Conservation (phyloP, 2,329 filamentous ascomycete species). For the Xylariaceae sp. region DNA sequence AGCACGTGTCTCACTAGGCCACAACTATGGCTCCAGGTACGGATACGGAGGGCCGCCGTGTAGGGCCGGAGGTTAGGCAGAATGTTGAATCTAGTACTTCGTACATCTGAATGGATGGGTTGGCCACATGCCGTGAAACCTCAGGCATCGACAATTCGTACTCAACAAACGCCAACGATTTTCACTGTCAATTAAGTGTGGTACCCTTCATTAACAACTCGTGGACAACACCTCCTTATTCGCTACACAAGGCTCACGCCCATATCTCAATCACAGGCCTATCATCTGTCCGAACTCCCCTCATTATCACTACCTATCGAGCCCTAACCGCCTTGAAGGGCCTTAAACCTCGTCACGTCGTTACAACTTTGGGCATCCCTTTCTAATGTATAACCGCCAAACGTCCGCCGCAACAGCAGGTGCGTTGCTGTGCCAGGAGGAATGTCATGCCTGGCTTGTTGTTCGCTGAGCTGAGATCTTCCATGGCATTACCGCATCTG, state of each 20-base stretch:
- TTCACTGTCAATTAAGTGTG: neutral
- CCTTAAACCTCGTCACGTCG: neutral
- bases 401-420: conserved; percentile 50
- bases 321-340: neutral
- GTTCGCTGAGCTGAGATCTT: conserved; percentile 43
- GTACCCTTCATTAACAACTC: neutral
- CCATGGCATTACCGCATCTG: conserved; percentile 61
- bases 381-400: conserved; percentile 42
- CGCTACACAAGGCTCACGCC: neutral
- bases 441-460: conserved; percentile 48
- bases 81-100: neutral
- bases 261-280: neutral
- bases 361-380: neutral
- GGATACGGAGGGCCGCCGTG: neutral
- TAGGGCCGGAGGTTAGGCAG: neutral
- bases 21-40: neutral
- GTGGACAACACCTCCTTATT: neutral
- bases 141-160: neutral
- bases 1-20: neutral
- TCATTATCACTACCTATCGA: neutral
- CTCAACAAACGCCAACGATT: neutral
- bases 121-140: neutral
- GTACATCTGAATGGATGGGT: neutral
- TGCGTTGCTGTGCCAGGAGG: conserved; percentile 49
- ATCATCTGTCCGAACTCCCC: neutral